phyloP scores from a whole-genome alignment of 2,329 filamentous ascomycete genomes.

The Salinomyces thailandicus region DNA sequence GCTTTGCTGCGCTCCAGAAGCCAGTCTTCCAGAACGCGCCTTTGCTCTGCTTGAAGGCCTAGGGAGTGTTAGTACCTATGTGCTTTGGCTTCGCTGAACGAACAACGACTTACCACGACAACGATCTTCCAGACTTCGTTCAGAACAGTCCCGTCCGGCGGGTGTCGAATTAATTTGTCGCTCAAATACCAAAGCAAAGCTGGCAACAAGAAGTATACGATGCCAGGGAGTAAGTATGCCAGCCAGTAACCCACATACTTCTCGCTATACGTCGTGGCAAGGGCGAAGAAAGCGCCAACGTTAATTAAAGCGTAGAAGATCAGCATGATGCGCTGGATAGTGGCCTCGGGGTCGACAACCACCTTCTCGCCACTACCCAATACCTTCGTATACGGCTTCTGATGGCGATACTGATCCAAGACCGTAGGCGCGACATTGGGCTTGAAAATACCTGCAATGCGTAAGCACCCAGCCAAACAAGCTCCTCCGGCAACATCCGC shows the following conservation, averaged over 20 bases:
- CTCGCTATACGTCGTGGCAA: conserved; percentile 59
- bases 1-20: conserved; percentile 17
- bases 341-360: conserved; percentile 37
- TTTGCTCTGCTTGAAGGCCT: conserved; percentile 16
- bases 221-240: conserved; percentile 50
- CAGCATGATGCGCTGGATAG: conserved; percentile 39
- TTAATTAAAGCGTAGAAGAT: conserved; percentile 66
- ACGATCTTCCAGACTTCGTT: conserved; percentile 15
- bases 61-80: too few species aligned
- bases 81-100: too few species aligned
- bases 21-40: conserved; percentile 14
- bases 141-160: conserved; percentile 15
- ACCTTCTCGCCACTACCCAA: conserved; percentile 33
- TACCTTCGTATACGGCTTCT: conserved; percentile 28
- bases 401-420: conserved; percentile 35
- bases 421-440: conserved; percentile 53
- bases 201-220: conserved; percentile 46
- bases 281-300: conserved; percentile 55
- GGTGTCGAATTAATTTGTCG: conserved; percentile 13
- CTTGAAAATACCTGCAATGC: conserved; percentile 69
- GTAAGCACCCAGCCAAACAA: neutral
- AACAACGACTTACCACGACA: too few species aligned
- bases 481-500: neutral
- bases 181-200: conserved; percentile 18
- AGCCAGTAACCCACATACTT: conserved; percentile 54